Evolutionary conservation across 768 basidiomycete genomes (phyloP), one percentile per base, ranked within the genome.

Genomic region (Pisolithus microcarpus): DNA sequence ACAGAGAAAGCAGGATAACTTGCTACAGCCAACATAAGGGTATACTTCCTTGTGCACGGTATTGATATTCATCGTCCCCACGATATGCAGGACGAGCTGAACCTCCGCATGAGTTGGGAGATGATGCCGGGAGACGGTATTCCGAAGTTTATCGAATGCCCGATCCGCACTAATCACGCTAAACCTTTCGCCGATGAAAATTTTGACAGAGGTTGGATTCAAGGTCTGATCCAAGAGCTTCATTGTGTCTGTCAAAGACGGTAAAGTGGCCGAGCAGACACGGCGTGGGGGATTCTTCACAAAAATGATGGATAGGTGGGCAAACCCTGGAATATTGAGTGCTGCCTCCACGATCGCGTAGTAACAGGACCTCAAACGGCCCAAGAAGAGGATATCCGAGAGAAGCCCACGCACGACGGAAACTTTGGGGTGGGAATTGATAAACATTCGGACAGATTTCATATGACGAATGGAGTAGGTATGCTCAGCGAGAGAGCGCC

Each of bases 11-110:
- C 48, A 49, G n/a, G 38, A 40, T n/a, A 49, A 21, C 26, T 49
- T 49, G 39, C 48, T 49, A 16, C 48, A 49, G 19, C 48, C 48
- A n/a, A 49, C 19, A 30, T 49, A 49, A 3, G 48, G 48, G 26
- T 28, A 42, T 3, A 49, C 24, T 21, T 49, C 48, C 15, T 21
- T 39, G 13, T 30, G 4, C 38, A 39, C 18, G 48, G 18, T 39
- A 5, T 30, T n/a, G 5, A 39, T 19, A 11, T 34, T 10, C 15
- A 30, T 42, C 9, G 48, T 30, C 16, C 30, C 19, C 19, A 18
- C 28, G 19, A 42, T 18, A 18, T 49, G 26, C 10, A 49, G 38
- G 15, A 49, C 30, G 38, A 49, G 38, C 38, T 49, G 48, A 30
- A 49, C 5, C 10, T 49, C 48, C 16, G 48, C 48, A 39, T 49